A percentile compares a stretch with the other conserved stretches of the same genome.
phyloP scores from a whole-genome alignment of 345 rosid genomes.

The Arabidopsis suecica region DNA sequence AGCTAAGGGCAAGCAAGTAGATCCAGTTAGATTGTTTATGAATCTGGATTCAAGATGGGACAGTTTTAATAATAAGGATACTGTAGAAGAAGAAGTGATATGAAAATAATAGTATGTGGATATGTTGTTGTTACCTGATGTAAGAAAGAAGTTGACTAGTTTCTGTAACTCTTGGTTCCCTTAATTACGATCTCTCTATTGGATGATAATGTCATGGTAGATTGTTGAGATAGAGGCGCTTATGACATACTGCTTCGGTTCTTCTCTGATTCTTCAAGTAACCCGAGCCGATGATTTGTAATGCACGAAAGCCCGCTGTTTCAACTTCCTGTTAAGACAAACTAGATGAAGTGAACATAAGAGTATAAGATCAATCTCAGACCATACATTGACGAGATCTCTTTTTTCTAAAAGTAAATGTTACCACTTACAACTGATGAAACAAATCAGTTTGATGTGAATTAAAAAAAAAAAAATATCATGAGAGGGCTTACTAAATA shows the following conservation, averaged over 20 bases:
- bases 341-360: background rate
- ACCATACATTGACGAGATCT: background rate
- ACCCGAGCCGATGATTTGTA: background rate
- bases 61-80: slow-evolving; percentile 13
- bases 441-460: slow-evolving; percentile 3
- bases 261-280: background rate
- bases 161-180: slow-evolving; percentile 5
- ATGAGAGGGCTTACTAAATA: background rate
- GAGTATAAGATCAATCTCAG: background rate
- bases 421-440: background rate
- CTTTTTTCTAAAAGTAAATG: background rate
- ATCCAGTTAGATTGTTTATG: slow-evolving; percentile 35
- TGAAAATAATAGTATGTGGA: background rate
- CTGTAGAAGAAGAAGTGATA: background rate
- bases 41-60: slow-evolving; percentile 39
- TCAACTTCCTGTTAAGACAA: background rate
- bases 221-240: slow-evolving; percentile 6
- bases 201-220: background rate
- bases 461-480: background rate
- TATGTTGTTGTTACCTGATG: slow-evolving; percentile 13
- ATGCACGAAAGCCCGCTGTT: background rate
- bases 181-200: background rate
- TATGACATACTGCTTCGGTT: background rate
- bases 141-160: background rate
- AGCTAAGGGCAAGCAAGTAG: slow-evolving; percentile 6